These are phyloP conservation scores for Volvox africanus DNA, from an alignment of 139 green algal genomes.

Conservation along the genomic window DNA sequence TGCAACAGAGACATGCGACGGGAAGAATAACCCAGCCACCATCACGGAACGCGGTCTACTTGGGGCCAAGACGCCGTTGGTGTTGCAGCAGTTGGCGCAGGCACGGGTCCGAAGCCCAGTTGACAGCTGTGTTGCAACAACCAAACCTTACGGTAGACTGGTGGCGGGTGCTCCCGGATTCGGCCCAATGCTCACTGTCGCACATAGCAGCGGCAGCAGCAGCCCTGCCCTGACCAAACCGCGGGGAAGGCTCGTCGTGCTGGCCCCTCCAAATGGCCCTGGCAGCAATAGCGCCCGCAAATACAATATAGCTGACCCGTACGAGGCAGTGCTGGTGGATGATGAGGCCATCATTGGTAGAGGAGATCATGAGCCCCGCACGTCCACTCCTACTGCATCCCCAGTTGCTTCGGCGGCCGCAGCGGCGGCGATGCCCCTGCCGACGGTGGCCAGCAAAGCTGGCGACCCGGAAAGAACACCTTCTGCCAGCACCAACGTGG, in stretches of 20 bases:
- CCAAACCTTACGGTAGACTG: background rate
- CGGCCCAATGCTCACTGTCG: background rate
- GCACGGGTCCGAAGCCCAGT: background rate
- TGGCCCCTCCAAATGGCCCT: background rate
- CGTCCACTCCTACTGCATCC: background rate
- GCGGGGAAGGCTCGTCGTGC: background rate
- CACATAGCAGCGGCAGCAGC: background rate
- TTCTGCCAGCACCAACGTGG: background rate
- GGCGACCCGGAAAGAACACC: background rate
- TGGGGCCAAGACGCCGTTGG: background rate
- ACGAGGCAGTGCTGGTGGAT: background rate
- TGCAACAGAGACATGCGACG: background rate
- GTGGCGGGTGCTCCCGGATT: background rate
- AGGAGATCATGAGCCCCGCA: background rate
- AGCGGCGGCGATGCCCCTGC: background rate
- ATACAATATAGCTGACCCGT: background rate
- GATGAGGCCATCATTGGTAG: too few relatives aligned
- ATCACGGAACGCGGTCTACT: background rate
- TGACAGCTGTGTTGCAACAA: background rate
- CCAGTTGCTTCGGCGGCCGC: background rate
- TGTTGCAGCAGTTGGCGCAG: too few relatives aligned
- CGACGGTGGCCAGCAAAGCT: background rate
- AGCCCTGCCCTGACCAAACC: background rate
- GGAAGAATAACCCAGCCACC: background rate
- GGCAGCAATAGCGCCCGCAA: too few relatives aligned